Conservation (phyloP, 2,329 filamentous ascomycete species). For the Fusarium fracticaudum region DNA sequence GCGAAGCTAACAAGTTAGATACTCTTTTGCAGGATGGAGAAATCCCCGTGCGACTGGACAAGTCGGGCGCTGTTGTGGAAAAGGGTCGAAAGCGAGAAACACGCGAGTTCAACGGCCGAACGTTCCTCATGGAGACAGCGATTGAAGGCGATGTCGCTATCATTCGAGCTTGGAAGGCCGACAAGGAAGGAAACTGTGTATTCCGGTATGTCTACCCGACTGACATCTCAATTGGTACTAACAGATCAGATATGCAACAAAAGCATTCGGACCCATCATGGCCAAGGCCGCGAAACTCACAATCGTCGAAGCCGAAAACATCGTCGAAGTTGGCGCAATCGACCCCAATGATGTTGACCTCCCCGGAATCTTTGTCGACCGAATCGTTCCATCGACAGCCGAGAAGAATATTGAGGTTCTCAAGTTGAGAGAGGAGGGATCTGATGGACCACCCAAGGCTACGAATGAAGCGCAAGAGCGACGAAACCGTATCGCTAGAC, state of each 20-base stretch:
- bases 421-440: conserved; percentile 62
- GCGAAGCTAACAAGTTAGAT: conserved; percentile 49
- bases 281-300: conserved; percentile 81
- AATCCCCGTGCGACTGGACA: conserved; percentile 70
- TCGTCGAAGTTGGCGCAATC: conserved; percentile 79
- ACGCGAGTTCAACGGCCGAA: conserved; percentile 76
- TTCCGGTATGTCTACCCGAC: conserved; percentile 64
- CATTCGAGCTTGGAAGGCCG: conserved; percentile 78
- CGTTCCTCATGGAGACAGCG: conserved; percentile 81
- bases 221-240: not conserved
- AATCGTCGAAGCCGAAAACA: conserved; percentile 87
- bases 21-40: conserved; percentile 75
- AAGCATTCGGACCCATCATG: conserved; percentile 79
- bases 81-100: conserved; percentile 74
- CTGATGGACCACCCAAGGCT: conserved; percentile 51
- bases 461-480: conserved; percentile 60
- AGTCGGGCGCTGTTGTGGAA: conserved; percentile 69
- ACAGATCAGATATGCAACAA: conserved; percentile 69
- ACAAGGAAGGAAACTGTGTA: conserved; percentile 80
- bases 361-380: conserved; percentile 84
- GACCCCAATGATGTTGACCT: conserved; percentile 79
- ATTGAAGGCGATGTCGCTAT: conserved; percentile 82
- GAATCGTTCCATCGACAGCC: conserved; percentile 78
- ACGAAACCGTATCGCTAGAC: conserved; percentile 76
- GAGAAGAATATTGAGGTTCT: conserved; percentile 78